A percentile compares a stretch with the other conserved stretches of the same genome.
Conservation (phyloP, 1,139 yeast genomes). For the Meyerozyma sp. region DNA sequence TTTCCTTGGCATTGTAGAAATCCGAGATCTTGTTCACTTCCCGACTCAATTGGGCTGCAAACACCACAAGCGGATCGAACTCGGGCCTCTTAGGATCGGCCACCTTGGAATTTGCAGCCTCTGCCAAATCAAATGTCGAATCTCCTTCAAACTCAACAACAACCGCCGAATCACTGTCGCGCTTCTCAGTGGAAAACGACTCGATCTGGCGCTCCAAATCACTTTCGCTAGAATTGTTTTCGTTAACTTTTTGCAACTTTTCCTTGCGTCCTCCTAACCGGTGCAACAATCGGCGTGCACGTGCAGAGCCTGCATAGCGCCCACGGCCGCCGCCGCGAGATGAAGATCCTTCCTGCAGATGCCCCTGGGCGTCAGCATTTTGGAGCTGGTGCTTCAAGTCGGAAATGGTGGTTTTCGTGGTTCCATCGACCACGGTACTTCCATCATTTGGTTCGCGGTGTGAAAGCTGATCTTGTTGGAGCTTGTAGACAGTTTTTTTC, state of each 20-base stretch:
- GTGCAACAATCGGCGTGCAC: neutral
- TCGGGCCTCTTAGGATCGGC: neutral
- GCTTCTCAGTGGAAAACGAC: neutral
- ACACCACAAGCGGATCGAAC: constrained; percentile 45
- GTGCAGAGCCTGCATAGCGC: neutral
- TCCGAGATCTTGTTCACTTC: constrained; percentile 53
- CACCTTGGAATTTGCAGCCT: neutral
- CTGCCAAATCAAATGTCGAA: constrained; percentile 1
- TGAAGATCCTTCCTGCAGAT: neutral
- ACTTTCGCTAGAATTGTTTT: neutral
- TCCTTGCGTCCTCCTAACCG: neutral
- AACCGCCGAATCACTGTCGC: constrained; percentile 2
- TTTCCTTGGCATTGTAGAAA: constrained; percentile 49
- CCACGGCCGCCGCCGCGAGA: constrained; percentile 1
- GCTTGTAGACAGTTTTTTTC: constrained; percentile 53
- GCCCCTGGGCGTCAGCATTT: constrained; percentile 2
- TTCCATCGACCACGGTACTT: constrained; percentile 14
- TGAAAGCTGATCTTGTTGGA: constrained; percentile 35
- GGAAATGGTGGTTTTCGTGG: constrained; percentile 20
- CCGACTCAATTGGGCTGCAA: constrained; percentile 45
- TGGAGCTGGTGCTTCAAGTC: constrained; percentile 17
- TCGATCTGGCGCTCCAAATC: constrained; percentile 3
- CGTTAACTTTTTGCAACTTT: neutral
- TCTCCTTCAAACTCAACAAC: neutral
- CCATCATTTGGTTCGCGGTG: constrained; percentile 21